Base-by-base conservation (phyloP, 2,329 filamentous ascomycete genomes). In the Pseudogymnoascus verrucosus region DNA sequence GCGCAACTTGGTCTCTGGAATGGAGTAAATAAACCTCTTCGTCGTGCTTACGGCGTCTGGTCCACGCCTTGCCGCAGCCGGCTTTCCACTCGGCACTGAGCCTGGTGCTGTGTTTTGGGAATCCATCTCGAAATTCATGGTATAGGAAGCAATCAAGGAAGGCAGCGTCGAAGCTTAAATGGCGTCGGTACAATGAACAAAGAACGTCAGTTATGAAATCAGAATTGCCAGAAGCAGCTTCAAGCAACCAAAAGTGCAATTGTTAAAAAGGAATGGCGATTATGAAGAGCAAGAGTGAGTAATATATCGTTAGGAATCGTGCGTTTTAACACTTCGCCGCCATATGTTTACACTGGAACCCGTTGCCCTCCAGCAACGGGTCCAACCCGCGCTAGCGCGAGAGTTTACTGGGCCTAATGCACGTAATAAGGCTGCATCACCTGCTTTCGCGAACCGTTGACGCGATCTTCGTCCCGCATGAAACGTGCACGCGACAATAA, bases 41-140 rank as follows among this genome's bases (percentile, higher is more conserved):
- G 87, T 89, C 63, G 91, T 89, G 75, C 87, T 90, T 73, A 89
- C 87, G 39, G 85, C 83, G 74, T 91, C 89, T 60, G 82, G 79
- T 31, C 81, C 80, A 62, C 81, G 86, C 68, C 83, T 81, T 61
- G 80, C 75, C 57, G 79, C 78, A 66, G 80, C 78, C 66, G 89
- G 79, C 78, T 90, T 89, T 65, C 83, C 79, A 64, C 73, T 69
- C 51, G 72, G 73, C 36, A 74, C 65, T 40, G 80, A 82, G 69
- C 86, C 85, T 31, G 86, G 85, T 23, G 84, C 84, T 63, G 87
- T 80, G 76, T 89, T 90, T 75, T 91, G 89, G 62, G 78, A 83
- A 70, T 90, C 79, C 75, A 76, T 79, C 65, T 76, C 73, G 73
- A 77, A 81, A 65, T 78, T 75, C 78, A 80, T 51, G 16, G 40